Evolutionary conservation across 257 asterid genomes (phyloP).

Genomic region (Solanum sejunctum): DNA sequence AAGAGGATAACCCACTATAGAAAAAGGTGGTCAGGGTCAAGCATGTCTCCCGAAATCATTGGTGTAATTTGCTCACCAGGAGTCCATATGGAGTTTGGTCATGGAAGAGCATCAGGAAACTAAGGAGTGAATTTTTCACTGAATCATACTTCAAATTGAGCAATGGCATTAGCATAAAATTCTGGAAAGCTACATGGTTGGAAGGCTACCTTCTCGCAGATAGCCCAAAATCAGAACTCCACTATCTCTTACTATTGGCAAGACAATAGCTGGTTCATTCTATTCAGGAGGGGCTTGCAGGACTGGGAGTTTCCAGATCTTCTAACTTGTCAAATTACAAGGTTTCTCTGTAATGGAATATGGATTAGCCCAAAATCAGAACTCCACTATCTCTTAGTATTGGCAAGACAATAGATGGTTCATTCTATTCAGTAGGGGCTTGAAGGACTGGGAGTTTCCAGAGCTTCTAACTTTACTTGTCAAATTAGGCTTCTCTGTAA

Average conservation of each 20-base stretch:
- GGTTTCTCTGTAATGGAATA: too few species aligned
- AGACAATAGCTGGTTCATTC: not conserved
- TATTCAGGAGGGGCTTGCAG: not conserved
- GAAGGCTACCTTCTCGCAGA: not conserved
- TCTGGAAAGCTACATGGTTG: not conserved
- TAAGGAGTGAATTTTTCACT: not conserved
- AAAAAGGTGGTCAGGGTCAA: not conserved
- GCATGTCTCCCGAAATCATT: not conserved
- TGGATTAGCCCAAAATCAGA: not conserved
- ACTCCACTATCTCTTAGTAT: not conserved
- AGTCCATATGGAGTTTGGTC: not conserved
- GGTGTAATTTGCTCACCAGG: not conserved
- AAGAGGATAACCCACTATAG: not conserved
- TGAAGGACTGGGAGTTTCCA: not conserved
- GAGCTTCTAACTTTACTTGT: not conserved
- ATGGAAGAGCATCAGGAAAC: not conserved
- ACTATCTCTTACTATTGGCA: not conserved
- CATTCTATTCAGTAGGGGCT: not conserved
- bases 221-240: not conserved
- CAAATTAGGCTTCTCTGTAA: not conserved
- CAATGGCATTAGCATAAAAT: not conserved
- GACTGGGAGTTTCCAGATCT: not conserved
- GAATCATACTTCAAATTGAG: not conserved
- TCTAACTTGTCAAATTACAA: too few species aligned
- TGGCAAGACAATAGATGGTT: not conserved